Conservation (phyloP, 768 basidiomycete species). For the Gymnopilus dilepis region DNA sequence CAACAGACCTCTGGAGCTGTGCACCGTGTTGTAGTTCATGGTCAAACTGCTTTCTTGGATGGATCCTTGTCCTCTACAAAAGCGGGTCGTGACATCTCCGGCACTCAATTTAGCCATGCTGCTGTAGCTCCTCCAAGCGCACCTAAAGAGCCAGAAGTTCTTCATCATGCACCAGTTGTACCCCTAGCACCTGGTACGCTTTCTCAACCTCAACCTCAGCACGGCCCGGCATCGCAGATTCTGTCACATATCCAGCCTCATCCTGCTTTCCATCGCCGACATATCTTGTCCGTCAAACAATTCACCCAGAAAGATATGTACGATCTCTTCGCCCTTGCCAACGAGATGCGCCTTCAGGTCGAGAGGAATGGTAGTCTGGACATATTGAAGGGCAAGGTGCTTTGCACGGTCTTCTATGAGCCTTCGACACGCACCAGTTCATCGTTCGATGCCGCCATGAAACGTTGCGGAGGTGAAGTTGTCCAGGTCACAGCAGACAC, state of each 20-base stretch:
- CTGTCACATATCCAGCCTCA: slow-evolving; percentile 64
- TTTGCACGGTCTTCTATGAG: slow-evolving; percentile 95
- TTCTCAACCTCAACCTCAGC: slow-evolving; percentile 30
- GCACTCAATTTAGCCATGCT: slow-evolving; percentile 47
- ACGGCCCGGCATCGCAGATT: slow-evolving; percentile 43
- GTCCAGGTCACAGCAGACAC: slow-evolving; percentile 81
- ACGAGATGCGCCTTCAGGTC: slow-evolving; percentile 96
- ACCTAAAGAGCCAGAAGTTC: slow-evolving; percentile 35
- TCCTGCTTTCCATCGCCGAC: slow-evolving; percentile 90
- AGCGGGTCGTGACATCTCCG: slow-evolving; percentile 76
- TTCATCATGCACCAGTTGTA: slow-evolving; percentile 30
- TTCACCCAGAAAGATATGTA: slow-evolving; percentile 90
- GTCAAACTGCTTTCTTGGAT: slow-evolving; percentile 88
- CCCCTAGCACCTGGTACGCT: slow-evolving; percentile 30
- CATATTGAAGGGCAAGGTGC: slow-evolving; percentile 87
- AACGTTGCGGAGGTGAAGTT: slow-evolving; percentile 95
- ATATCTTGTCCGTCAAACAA: slow-evolving; percentile 94
- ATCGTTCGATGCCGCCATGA: slow-evolving; percentile 99
- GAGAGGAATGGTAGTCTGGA: slow-evolving; percentile 90
- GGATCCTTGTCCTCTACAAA: slow-evolving; percentile 67
- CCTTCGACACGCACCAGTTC: slow-evolving; percentile 94
- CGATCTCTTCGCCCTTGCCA: slow-evolving; percentile 91
- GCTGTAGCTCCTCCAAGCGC: slow-evolving; percentile 29
- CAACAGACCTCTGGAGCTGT: slow-evolving; percentile 70
- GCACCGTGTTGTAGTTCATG: slow-evolving; percentile 90